Evolutionary conservation across 2,329 filamentous ascomycete species (phyloP), one percentile per base, ranked within the genome.

Genomic region (Diaporthe sp.): DNA sequence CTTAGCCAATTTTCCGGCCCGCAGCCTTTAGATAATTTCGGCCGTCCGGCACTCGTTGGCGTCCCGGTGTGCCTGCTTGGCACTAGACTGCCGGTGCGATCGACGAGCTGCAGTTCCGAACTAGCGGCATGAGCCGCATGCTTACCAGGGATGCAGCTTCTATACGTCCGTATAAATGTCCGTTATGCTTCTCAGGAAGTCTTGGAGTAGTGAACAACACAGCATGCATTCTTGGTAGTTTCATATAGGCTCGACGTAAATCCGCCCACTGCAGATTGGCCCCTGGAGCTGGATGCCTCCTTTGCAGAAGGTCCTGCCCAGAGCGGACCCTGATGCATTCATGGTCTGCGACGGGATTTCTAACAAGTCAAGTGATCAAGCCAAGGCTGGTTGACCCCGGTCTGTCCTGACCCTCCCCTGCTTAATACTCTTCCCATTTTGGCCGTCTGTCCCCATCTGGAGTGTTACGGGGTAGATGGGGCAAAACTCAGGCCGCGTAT

Each of bases 291-390:
- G 7, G 12, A 49, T 34, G 12, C 63, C 13, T 25, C 20, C 44
- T 42, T 28, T 42, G 12, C 31, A 42, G 15, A 17, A 4, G 65
- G 65, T 55, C 65, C 65, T 70, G 65, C 49, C 47, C 47, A 70
- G 65, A 55, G 34, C 31, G 42, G 65, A 7, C 49, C 47, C 42
- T 65, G 61, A 65, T 49, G 61, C 61, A 65, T 31, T 25, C 22
- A 42, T 15, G 31, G 22, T 22, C 49, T 70, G 65, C 65, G 34
- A 42, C 65, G 1, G 49, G 1, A 42, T 15, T 70, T 70, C 65
- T 42, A n/a, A 70, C 65, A 37, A 17, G 47, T 22, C 15, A 28
- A 25, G 22, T 22, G 15, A 10, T 39, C n/a, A 34, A 25, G 22
- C 47, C 34, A 25, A 10, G 42, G 34, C 42, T 6, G 65, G 47